Evolutionary conservation across 2,329 filamentous ascomycete genomes (phyloP).

Genomic region (Aspergillus melleus): DNA sequence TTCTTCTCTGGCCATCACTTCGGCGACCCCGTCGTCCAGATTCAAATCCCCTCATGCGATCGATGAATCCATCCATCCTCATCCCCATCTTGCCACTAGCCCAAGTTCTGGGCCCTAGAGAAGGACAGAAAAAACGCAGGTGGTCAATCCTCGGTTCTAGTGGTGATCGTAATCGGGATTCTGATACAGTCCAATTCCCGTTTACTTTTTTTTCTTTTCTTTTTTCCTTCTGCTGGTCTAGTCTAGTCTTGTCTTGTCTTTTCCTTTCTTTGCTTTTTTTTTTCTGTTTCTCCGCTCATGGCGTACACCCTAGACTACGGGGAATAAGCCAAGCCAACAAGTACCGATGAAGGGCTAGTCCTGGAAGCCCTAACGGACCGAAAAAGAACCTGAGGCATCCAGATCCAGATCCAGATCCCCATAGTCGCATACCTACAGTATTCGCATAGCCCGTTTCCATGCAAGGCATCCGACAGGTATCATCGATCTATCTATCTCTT

Average conservation of each 20-base stretch:
- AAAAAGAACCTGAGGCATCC: background rate
- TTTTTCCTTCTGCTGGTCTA: too few relatives aligned
- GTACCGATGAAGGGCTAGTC: too few relatives aligned
- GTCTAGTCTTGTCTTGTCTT: background rate
- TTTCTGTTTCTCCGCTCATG: background rate
- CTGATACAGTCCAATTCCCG: background rate
- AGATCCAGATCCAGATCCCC: background rate
- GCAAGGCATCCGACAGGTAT: background rate
- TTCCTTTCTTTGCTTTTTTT: background rate
- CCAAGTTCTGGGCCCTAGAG: background rate
- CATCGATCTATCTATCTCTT: background rate
- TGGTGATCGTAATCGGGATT: background rate
- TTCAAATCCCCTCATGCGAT: background rate
- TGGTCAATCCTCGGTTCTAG: background rate
- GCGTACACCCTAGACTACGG: background rate
- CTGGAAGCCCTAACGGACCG: background rate
- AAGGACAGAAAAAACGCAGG: background rate
- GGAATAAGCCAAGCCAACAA: too few relatives aligned
- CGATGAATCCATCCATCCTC: background rate
- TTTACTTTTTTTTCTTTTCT: background rate
- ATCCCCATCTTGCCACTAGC: background rate
- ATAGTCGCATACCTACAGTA: too few relatives aligned
- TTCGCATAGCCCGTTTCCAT: background rate
- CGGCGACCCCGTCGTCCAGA: background rate
- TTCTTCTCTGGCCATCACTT: background rate